Percentiles rank a stretch among this genome's conserved stretches.
Evolutionary conservation across 1,284 basidiomycete species (phyloP).

Genomic region (Xerocomus nothofagi): DNA sequence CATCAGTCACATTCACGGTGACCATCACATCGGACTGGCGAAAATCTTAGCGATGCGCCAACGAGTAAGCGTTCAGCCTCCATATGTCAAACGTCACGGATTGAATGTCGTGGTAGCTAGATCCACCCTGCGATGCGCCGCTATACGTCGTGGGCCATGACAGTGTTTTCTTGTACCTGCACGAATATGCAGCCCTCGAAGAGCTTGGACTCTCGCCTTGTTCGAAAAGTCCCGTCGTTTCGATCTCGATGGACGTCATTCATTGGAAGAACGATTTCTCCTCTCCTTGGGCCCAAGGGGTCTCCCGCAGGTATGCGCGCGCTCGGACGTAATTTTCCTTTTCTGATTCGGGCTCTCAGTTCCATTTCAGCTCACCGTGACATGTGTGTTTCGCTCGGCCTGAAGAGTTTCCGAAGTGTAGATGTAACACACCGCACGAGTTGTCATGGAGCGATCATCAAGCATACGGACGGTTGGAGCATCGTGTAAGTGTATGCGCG

Average conservation of each 20-base stretch:
- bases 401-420: constrained; percentile 61
- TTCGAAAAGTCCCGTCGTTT: constrained; percentile 50
- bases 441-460: constrained; percentile 72
- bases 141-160: constrained; percentile 71
- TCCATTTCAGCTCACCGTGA: constrained; percentile 33
- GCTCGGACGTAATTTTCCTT: not conserved
- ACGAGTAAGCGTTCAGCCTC: constrained; percentile 47
- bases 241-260: constrained; percentile 55
- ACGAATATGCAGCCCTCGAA: constrained; percentile 65
- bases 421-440: constrained; percentile 72
- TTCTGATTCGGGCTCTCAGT: constrained; percentile 16
- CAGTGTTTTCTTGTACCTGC: constrained; percentile 59
- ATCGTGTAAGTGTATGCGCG: constrained; percentile 57
- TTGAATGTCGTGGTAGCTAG: constrained; percentile 44
- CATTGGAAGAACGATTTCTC: constrained; percentile 44
- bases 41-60: constrained; percentile 74
- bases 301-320: constrained; percentile 9
- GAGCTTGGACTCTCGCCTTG: constrained; percentile 59
- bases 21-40: constrained; percentile 87
- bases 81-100: not conserved
- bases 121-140: constrained; percentile 56
- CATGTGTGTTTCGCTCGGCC: constrained; percentile 52
- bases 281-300: constrained; percentile 10
- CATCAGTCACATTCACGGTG: constrained; percentile 89
- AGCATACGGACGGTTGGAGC: constrained; percentile 76